Evolutionary conservation across 2,329 filamentous ascomycete genomes (phyloP), one percentile per base, ranked within the genome.

Genomic region (Colletotrichum sp.): DNA sequence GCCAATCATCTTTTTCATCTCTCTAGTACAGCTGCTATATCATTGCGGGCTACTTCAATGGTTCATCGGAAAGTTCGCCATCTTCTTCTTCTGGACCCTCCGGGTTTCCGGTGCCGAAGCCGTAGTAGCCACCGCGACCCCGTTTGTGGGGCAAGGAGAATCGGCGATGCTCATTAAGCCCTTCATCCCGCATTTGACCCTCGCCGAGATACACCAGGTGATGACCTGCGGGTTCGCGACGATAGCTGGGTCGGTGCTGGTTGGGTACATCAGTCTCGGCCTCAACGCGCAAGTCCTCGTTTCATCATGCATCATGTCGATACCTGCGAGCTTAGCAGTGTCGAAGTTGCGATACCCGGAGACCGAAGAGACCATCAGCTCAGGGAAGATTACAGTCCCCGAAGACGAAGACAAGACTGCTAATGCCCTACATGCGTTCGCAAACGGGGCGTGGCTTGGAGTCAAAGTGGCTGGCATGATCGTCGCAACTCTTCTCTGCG

Each of bases 91-190:
- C 89, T 95, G 93, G 92, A 88, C 87, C 57, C 93, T 95, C 88
- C 88, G 90, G 24, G 93, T 95, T 12, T 95, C 93, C 16, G 94
- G 94, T 77, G 93, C 93, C 36, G 94, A 95, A 82, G 93, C 93
- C 9, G 93, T 95, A 30, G 94, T 95, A 65, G 94, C 94, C 68
- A 92, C 93, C 43, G 93, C 93, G 6, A 94, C 93, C 15, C 94
- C 94, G 2, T 95, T 95, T 84, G 94, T 95, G 79, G 94, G 94
- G n/a, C 93, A 95, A 83, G 93, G 94, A 79, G 93, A 95, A 87
- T 94, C 92, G 21, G 93, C 93, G 60, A 94, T 95, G 92, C 86
- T 95, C 80, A 94, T 95, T 84, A 91, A 91, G 77, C 93, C 93
- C 0, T 95, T 94, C 83, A 90, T 95, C 64, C 86, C 92, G 5